A percentile compares a stretch with the other conserved stretches of the same genome.
These are phyloP conservation scores for Uncinocarpus reesii DNA, from an alignment of 2,329 filamentous ascomycete species.

Conservation along the genomic window DNA sequence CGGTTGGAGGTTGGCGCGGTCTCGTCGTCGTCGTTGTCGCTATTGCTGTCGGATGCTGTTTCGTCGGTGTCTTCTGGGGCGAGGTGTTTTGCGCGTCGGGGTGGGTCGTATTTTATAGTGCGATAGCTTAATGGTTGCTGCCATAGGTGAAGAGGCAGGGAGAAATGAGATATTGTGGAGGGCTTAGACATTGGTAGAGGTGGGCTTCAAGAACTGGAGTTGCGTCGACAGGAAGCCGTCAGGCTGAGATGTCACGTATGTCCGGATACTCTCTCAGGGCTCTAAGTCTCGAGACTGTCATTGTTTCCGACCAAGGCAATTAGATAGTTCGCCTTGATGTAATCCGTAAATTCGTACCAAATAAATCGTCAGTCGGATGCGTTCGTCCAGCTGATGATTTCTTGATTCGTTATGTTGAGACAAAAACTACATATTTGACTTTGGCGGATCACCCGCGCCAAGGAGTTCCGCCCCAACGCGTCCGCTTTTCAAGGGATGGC, in stretches of 20 bases:
- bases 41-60: slow-evolving; percentile 18
- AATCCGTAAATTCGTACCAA: too few species aligned
- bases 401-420: too few species aligned
- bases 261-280: neutral
- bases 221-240: neutral
- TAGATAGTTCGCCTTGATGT: neutral
- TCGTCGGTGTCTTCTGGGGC: slow-evolving; percentile 16
- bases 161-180: slow-evolving; percentile 26
- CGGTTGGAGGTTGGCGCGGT: neutral
- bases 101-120: slow-evolving; percentile 28
- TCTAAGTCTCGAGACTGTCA: neutral
- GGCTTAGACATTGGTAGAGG: slow-evolving; percentile 1
- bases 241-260: neutral
- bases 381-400: too few species aligned
- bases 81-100: slow-evolving; percentile 25
- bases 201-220: neutral
- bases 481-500: too few species aligned
- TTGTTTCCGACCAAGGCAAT: neutral
- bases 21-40: neutral
- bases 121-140: slow-evolving; percentile 29
- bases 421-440: too few species aligned
- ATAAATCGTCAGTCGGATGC: too few species aligned
- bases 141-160: slow-evolving; percentile 31
- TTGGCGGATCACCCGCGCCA: too few species aligned
- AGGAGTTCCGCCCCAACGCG: neutral